Base-by-base conservation (phyloP, 495 filamentous ascomycete species). In the Collariella sp. region DNA sequence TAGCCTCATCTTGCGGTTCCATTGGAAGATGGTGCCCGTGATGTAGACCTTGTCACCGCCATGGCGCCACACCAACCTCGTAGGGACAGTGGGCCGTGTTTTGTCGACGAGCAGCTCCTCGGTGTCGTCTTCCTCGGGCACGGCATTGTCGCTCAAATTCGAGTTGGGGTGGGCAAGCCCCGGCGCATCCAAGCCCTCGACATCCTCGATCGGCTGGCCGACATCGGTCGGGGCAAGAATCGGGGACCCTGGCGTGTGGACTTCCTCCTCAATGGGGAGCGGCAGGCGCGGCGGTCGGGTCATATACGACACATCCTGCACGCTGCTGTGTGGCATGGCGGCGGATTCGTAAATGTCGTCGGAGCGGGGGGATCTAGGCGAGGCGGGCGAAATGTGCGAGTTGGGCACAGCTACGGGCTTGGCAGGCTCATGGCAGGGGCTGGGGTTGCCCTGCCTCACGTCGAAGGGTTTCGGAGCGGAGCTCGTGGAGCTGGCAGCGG, bases 21-120 rank as follows among this genome's bases (percentile, higher is more conserved):
- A 98, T 62, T 87, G 83, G 52, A 91, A 91, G 63, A 96, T 96
- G 18, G 94, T 97, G 56, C 93, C 93, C 1, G 94, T 97, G 35
- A 98, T 88, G 67, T 94, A 97, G 52, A 97, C 83, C 72, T 88
- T 93, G 50, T 94, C 80, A 54, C 86, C 86, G 34, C 79, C 79
- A 23, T 83, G 77, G 46, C 74, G 77, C 93, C 91, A 98, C 69
- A 89, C 84, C 35, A 98, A 80, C 31, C 78, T 65, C 12, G 88
- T 95, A 7, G 90, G 88, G 36, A 97, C 85, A 16, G 80, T 83
- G 3, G 78, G 77, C 48, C 72, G 73, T 18, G 74, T 76, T 64
- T 79, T 79, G 56, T 85, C 82, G 31, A 83, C 78, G 34, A 82
- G 76, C 57, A 91, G 74, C 62, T 91, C 89, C 60, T 90, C 86